Evolutionary conservation across 768 basidiomycete genomes (phyloP).

Genomic region (Butyriboletus loyo): DNA sequence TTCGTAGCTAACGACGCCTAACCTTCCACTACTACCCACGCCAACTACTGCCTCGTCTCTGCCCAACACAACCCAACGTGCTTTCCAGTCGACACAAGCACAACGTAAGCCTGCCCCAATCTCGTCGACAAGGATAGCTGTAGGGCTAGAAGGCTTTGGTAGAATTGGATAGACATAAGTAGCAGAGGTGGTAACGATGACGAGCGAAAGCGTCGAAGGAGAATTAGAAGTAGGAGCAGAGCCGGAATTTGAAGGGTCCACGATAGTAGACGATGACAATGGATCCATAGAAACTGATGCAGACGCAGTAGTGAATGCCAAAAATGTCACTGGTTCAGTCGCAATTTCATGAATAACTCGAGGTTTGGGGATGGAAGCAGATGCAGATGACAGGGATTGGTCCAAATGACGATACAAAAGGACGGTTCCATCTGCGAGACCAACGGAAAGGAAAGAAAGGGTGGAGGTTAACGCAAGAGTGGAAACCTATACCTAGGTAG

Average conservation of each 20-base stretch:
- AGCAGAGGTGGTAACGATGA: slow-evolving; percentile 85
- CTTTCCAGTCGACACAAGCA: slow-evolving; percentile 72
- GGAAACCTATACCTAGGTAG: slow-evolving; percentile 50
- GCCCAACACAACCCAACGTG: slow-evolving; percentile 78
- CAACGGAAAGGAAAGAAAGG: slow-evolving; percentile 84
- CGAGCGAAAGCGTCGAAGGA: slow-evolving; percentile 54
- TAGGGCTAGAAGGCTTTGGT: slow-evolving; percentile 64
- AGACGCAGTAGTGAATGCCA: slow-evolving; percentile 66
- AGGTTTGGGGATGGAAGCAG: slow-evolving; percentile 82
- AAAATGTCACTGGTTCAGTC: slow-evolving; percentile 87
- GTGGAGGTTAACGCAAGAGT: slow-evolving; percentile 74
- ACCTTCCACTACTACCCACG: slow-evolving; percentile 77
- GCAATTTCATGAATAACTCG: slow-evolving; percentile 80
- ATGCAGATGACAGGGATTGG: slow-evolving; percentile 74
- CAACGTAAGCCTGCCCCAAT: slow-evolving; percentile 84
- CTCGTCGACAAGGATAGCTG: slow-evolving; percentile 76
- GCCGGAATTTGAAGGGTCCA: slow-evolving; percentile 15
- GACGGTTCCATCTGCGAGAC: slow-evolving; percentile 93
- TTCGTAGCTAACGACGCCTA: slow-evolving; percentile 88
- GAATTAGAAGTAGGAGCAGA: slow-evolving; percentile 15
- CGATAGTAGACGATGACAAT: slow-evolving; percentile 9
- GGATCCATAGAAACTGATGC: slow-evolving; percentile 24
- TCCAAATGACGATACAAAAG: slow-evolving; percentile 88
- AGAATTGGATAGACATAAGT: slow-evolving; percentile 75
- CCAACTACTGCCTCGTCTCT: slow-evolving; percentile 90